These are phyloP conservation scores for Solanum ossicruentum DNA, from an alignment of 257 asterid species.

Conservation along the genomic window DNA sequence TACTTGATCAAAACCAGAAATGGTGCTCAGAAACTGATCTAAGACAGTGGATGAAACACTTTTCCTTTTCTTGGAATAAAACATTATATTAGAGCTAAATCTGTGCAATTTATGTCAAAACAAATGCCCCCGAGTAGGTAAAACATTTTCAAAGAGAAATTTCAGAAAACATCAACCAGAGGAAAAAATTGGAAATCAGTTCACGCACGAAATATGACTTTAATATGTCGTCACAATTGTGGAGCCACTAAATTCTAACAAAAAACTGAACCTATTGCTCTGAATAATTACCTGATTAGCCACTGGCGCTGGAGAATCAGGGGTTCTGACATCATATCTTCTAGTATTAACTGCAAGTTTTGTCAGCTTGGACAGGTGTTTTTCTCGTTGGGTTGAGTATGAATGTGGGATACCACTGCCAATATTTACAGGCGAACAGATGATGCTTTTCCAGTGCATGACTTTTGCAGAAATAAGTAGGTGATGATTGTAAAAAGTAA, in stretches of 20 bases:
- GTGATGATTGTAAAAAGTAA: background rate
- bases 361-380: constrained; percentile 50
- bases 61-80: background rate
- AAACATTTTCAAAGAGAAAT: background rate
- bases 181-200: background rate
- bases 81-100: background rate
- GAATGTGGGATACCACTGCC: constrained; percentile 78
- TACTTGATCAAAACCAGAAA: background rate
- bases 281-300: constrained; percentile 57
- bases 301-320: constrained; percentile 77
- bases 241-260: background rate
- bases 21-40: background rate
- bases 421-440: constrained; percentile 1
- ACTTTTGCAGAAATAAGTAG: background rate
- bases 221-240: background rate
- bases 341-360: constrained; percentile 71
- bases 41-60: background rate
- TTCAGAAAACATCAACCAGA: background rate
- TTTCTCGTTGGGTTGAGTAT: constrained; percentile 65
- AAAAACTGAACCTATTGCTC: background rate
- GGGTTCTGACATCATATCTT: constrained; percentile 72
- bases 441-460: background rate
- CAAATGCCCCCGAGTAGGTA: background rate
- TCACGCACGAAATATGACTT: background rate
- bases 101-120: background rate